phyloP scores from a whole-genome alignment of 768 basidiomycete species.

The Lentinula boryana region DNA sequence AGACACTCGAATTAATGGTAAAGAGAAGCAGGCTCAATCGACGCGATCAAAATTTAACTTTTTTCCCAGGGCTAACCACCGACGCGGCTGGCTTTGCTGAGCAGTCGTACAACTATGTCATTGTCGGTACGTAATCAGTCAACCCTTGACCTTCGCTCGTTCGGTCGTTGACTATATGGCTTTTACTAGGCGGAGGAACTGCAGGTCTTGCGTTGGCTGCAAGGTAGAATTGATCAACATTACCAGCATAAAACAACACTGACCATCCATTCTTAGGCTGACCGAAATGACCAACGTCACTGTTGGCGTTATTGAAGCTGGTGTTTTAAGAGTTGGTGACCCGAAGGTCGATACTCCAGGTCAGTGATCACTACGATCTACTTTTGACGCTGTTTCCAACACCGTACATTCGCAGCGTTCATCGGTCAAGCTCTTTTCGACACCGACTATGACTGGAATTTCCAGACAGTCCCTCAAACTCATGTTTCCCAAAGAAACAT shows the following conservation, averaged over 20 bases:
- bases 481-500: background rate
- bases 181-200: slow-evolving; percentile 10
- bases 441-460: slow-evolving; percentile 14
- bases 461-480: slow-evolving; percentile 11
- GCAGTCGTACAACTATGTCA: background rate
- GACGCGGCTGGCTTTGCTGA: slow-evolving; percentile 4
- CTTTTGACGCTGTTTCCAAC: background rate
- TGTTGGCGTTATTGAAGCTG: slow-evolving; percentile 18
- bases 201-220: slow-evolving; percentile 14
- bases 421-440: slow-evolving; percentile 10
- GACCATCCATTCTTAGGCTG: background rate
- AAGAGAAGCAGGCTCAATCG: background rate
- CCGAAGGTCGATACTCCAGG: slow-evolving; percentile 16
- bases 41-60: background rate
- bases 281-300: slow-evolving; percentile 7
- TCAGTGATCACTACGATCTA: background rate
- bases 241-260: no score
- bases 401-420: background rate
- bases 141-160: background rate
- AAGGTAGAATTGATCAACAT: background rate
- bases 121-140: background rate
- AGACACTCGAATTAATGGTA: background rate
- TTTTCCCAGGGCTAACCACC: slow-evolving; percentile 2
- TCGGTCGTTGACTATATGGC: background rate
- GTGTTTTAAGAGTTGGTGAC: slow-evolving; percentile 11